phyloP scores from a whole-genome alignment of 2,329 filamentous ascomycete species.

The Zopfia rhizophila region DNA sequence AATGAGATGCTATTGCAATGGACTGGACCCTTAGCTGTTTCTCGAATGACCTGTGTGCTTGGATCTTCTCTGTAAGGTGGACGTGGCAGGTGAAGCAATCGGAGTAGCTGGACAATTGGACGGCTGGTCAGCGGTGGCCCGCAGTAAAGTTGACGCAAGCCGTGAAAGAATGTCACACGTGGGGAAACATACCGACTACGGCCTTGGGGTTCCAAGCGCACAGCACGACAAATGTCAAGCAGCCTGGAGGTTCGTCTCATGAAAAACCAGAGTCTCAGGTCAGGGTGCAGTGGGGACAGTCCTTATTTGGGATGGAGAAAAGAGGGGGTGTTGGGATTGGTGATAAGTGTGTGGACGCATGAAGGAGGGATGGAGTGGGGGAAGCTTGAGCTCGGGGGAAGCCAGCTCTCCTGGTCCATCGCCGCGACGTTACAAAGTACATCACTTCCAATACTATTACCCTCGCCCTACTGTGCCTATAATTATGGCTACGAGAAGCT shows the following conservation, averaged over 20 bases:
- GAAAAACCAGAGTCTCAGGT: slow-evolving; percentile 2
- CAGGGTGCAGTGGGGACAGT: background rate
- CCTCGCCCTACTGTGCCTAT: no score
- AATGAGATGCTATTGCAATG: no score
- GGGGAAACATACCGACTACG: slow-evolving; percentile 20
- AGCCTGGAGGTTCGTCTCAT: slow-evolving; percentile 21
- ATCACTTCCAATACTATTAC: no score
- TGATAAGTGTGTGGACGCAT: background rate
- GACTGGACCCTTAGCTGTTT: no score
- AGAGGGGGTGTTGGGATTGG: slow-evolving; percentile 4
- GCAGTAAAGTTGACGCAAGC: slow-evolving; percentile 12
- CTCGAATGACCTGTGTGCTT: no score
- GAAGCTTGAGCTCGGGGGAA: background rate
- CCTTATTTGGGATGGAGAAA: slow-evolving; percentile 3
- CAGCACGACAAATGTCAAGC: slow-evolving; percentile 13
- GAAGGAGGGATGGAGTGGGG: background rate
- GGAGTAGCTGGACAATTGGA: slow-evolving; percentile 6
- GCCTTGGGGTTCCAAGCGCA: slow-evolving; percentile 4
- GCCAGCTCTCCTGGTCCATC: no score
- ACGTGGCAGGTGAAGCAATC: slow-evolving; percentile 14
- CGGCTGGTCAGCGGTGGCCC: slow-evolving; percentile 12
- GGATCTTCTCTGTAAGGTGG: slow-evolving; percentile 3
- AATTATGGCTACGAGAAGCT: no score
- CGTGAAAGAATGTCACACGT: slow-evolving; percentile 1
- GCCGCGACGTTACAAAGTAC: no score